These are phyloP conservation scores for Cytospora paraplurivora DNA, from an alignment of 2,329 filamentous ascomycete species.

Conservation along the genomic window DNA sequence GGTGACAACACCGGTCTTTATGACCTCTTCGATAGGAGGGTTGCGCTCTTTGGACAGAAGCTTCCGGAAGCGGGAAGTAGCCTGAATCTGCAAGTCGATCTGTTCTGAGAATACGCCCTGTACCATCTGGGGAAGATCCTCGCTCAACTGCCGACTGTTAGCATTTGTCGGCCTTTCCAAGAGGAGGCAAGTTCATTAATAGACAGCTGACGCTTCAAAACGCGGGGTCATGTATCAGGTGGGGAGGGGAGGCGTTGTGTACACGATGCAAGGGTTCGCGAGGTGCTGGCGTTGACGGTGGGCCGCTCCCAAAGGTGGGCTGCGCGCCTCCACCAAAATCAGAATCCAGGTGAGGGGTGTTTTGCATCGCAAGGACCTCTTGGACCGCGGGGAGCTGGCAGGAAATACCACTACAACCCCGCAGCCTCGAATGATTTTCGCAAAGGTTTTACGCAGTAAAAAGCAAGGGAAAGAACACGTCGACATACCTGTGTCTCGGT, in stretches of 20 bases:
- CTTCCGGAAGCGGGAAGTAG: constrained; percentile 98
- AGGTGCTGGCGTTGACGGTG: constrained; percentile 18
- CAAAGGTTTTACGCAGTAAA: constrained; percentile 26
- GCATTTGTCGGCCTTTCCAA: constrained; percentile 18
- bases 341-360: constrained; percentile 26
- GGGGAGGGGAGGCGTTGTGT: neutral
- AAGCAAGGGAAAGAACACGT: constrained; percentile 25
- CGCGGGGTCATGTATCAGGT: neutral
- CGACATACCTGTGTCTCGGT: constrained; percentile 88
- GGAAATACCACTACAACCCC: neutral
- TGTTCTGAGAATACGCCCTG: constrained; percentile 97
- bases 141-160: constrained; percentile 71
- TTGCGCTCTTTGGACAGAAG: constrained; percentile 98
- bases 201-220: neutral
- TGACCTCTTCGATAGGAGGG: constrained; percentile 97
- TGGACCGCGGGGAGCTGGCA: constrained; percentile 7
- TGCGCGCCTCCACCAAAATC: constrained; percentile 10
- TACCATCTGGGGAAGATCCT: constrained; percentile 98
- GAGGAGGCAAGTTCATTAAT: too few species aligned
- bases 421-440: neutral
- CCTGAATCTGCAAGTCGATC: constrained; percentile 95
- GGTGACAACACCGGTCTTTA: constrained; percentile 96
- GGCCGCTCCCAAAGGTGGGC: constrained; percentile 21
- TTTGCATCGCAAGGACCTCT: constrained; percentile 17
- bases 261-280: constrained; percentile 6